Evolutionary conservation across 2,329 filamentous ascomycete genomes (phyloP), one percentile per base, ranked within the genome.

Genomic region (Diaporthe citri): DNA sequence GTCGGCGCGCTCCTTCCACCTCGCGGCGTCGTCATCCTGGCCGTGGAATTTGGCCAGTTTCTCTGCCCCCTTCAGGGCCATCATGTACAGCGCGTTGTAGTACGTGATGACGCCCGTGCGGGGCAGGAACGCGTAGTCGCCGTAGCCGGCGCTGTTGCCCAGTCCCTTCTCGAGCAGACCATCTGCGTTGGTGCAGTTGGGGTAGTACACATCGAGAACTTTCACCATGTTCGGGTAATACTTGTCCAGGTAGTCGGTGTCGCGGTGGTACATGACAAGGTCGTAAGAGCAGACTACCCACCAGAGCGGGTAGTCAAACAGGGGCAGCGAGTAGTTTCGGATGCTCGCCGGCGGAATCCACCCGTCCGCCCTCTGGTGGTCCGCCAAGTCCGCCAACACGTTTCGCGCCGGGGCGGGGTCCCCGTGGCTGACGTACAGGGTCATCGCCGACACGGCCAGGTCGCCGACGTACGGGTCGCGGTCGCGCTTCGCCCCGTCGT

Each of bases 331-430:
- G 76, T 90, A 90, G 67, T 85, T 81, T 34, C 82, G 85, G 25
- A 89, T 90, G 80, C 86, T 88, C 10, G 88, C 86, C 0, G 88
- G 88, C 8, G 88, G 88, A 62, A 90, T 88, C 87, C 87, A 90
- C 4, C 88, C 88, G 77, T 89, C 88, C 3, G 73, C 80, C 28
- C 87, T 80, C 78, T 90, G 88, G 77, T 89, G 87, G 55, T 82
- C 79, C 0, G 84, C 87, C 46, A 90, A 78, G 77, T 90, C 88
- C 12, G 85, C 87, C 41, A 90, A 80, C 7, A 89, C 86, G 75
- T 89, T 88, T 3, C 82, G 77, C 10, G 84, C 82, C 0, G 87
- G 84, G 17, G 83, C 80, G 0, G 83, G 77, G 46, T 83, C 80
- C 77, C 86, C 78, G 72, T 88, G 88, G 7, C 84, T 87, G 17